Base-by-base conservation (phyloP, 108 stramenopile species). In the Fragilariopsis cylindrus region DNA sequence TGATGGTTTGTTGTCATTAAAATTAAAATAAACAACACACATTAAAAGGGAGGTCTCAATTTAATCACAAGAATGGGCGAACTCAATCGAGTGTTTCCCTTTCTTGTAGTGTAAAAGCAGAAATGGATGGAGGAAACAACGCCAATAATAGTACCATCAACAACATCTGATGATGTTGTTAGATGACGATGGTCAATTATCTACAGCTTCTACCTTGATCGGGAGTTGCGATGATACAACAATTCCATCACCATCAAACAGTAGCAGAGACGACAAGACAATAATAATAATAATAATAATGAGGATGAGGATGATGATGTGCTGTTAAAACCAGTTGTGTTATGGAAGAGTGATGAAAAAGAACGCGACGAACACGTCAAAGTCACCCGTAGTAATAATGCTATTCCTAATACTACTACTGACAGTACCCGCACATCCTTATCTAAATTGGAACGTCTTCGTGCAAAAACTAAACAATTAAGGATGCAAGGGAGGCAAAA, bases 121-220 rank as follows among this genome's bases (percentile, higher is more conserved):
- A 30, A 30, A 30, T 30, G 21, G 21, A 1, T 21, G 21, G 21
- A 21, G 21, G 21, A 21, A 21, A 21, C 21, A 21, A 21, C 21
- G 21, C 21, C 21, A 21, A 21, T 21, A 21, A 21, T 21, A 21
- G 21, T 30, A 30, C 30, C 30, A 30, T 30, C 30, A 30, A 30
- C 30, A 30, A 30, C 30, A 30, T 2, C 30, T 30, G 30, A 30
- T 30, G 30, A 30, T 30, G 30, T 30, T 30, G 30, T 30, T 30
- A 30, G 30, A 30, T 30, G 30, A 30, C 30, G 30, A 30, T 30
- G 30, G 30, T 30, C 30, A 30, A 30, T 30, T 63, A 4, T 63
- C 62, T n/a, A 63, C 42, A 13, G 62, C 62, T 7, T 63, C 62
- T 42, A 63, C 62, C 3, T 45, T 63, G 62, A 43, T 63, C 62